Base-by-base conservation (phyloP, 176 grass and related monocot species). In the Musa beccarii region DNA sequence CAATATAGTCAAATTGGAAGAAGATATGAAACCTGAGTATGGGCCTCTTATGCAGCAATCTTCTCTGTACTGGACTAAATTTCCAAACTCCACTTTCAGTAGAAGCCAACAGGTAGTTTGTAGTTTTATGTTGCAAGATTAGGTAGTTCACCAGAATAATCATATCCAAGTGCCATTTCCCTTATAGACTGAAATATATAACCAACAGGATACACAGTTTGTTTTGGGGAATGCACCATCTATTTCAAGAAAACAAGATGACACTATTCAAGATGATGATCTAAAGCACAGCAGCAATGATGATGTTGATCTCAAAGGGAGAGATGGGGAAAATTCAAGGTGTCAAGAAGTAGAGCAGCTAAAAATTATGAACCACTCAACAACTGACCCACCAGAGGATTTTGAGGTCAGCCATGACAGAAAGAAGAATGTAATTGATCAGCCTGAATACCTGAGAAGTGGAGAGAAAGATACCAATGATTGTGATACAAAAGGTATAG, bases 321-420 rank as follows among this genome's bases (percentile, higher is more conserved):
- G 75, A 65, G 16, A 76, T 74, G 54, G 82, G 67, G 81, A 84
- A 82, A 79, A 78, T 77, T 80, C 85, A 78, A 80, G 87, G 68
- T 82, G 82, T 50, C 85, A 87, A 78, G 66, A 91, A 74, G 57
- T 91, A 72, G 71, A 82, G 74, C 89, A 85, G 80, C 80, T 83
- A 75, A 75, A 78, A 16, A 72, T 85, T 49, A 79, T 81, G 9
- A 86, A 66, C 73, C 84, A 75, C 77, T 53, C 50, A 50, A 81
- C 74, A 2, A 54, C 65, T 15, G 81, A 64, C 81, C 75, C 5
- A 17, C 21, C 20, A 34, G 66, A 68, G 22, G 76, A 78, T 17
- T 66, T 68, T 68, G 76, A 78, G 57, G 34, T 59, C 43, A 15
- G 34, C 59, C 25, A 75, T 75, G 43, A 13, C 75, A 70, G 68